Percentiles rank a stretch among this genome's conserved stretches.
Conservation (phyloP, 2,329 filamentous ascomycete genomes). For the Neobulgaria alba region DNA sequence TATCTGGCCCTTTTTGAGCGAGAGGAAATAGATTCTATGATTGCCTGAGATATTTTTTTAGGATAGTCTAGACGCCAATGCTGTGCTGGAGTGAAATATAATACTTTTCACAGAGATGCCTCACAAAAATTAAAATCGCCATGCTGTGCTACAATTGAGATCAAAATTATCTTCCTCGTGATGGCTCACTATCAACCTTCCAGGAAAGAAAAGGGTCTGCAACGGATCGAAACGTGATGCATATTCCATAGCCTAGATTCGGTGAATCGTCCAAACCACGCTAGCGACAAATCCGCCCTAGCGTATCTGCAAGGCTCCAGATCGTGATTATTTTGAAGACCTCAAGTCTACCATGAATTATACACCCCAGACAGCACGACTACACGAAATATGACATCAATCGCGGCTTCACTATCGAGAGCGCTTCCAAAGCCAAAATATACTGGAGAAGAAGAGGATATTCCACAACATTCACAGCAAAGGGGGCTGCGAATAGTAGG, state of each 20-base stretch:
- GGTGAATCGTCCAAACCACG: background rate
- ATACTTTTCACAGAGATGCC: no score
- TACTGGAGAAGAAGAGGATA: conserved; percentile 79
- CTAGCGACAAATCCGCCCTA: background rate
- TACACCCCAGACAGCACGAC: conserved; percentile 5
- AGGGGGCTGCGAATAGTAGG: conserved; percentile 77
- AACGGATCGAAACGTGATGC: no score
- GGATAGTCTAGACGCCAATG: no score
- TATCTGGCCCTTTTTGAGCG: background rate
- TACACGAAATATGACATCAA: conserved; percentile 48
- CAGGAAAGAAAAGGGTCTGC: no score
- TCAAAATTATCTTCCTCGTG: no score
- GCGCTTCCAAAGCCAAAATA: conserved; percentile 87
- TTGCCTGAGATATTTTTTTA: no score
- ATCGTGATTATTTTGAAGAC: conserved; percentile 4
- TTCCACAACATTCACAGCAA: conserved; percentile 61
- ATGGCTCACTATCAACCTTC: no score
- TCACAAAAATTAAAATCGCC: no score
- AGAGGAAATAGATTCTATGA: no score
- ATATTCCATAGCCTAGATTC: no score
- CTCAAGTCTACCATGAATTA: conserved; percentile 10
- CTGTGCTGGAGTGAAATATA: no score
- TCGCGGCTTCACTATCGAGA: conserved; percentile 64
- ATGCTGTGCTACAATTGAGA: no score
- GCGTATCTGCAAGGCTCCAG: background rate